Base-by-base conservation (phyloP, 352 stramenopile species). In the Phytophthora boehmeriae region DNA sequence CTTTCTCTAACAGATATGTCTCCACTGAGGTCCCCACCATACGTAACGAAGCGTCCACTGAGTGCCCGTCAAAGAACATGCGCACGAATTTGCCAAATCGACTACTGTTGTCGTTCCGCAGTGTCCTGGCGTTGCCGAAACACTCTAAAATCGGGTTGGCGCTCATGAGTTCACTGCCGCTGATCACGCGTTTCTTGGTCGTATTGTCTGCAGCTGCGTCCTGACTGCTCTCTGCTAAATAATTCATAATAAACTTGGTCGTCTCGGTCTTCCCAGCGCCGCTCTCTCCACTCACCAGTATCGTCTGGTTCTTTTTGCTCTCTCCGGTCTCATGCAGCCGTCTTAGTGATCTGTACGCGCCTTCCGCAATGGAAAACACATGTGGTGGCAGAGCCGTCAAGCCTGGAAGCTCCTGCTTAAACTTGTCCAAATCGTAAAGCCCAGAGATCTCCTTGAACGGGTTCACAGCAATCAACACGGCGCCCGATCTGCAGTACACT, bases 201-300 rank as follows among this genome's bases (percentile, higher is more conserved):
- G 30, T 67, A 20, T 51, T 59, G 23, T 32, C 69, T 13, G 34
- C 8, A 22, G n/a, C 43, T 14, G 39, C 49, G 1, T 55, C 42
- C 43, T 54, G 60, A 53, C 53, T 68, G 32, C 23, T 66, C 20
- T 68, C 30, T 22, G 78, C 79, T 36, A 92, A 39, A 50, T 91
- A 92, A 45, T 87, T 76, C 80, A 92, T 88, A 20, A 92, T 71
- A 52, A 88, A 89, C 71, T 98, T 99, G 10, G 95, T 98, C 13
- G 95, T 98, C 48, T 98, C 95, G 9, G 96, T 99, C 74, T 99
- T 99, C 17, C 97, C 96, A 13, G 95, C 92, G 16, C 97, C 96
- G 41, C 78, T 96, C 72, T 99, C 97, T 11, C 97, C 97, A 30
- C 91, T 98, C 30, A 99, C 94, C 30, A 99, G 80, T 56, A 99